Evolutionary conservation across 2,329 filamentous ascomycete species (phyloP).

Genomic region (Monilinia fructicola): DNA sequence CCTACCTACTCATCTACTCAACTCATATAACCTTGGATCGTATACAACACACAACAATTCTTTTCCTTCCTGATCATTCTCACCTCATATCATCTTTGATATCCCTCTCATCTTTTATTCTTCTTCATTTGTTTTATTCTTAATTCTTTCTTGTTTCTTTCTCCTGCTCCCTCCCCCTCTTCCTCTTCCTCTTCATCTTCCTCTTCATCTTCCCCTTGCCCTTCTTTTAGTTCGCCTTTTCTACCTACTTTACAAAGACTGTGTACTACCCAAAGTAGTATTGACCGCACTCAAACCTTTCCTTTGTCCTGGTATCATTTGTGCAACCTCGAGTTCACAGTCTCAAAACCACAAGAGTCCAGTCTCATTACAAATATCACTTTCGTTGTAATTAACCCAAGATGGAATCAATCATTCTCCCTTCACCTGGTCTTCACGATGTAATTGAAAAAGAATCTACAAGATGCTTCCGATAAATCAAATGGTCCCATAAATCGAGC

Average conservation of each 20-base stretch:
- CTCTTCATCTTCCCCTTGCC: neutral
- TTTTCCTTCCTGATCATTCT: no score
- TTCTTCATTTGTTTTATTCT: no score
- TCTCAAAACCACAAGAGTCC: neutral
- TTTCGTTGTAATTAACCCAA: neutral
- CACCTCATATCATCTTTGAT: no score
- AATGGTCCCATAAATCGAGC: neutral
- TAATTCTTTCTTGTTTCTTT: no score
- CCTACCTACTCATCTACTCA: no score
- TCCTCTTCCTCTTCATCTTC: neutral
- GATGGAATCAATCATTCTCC: constrained; percentile 29
- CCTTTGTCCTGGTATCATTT: neutral
- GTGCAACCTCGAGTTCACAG: neutral
- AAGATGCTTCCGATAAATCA: constrained; percentile 18
- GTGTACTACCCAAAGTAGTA: neutral
- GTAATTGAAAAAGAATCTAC: constrained; percentile 14
- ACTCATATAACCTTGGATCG: no score
- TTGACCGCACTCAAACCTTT: neutral
- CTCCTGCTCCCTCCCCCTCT: neutral
- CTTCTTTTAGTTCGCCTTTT: neutral
- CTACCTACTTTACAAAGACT: neutral
- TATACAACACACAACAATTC: no score
- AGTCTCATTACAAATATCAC: neutral
- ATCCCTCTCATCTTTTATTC: no score
- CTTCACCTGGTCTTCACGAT: constrained; percentile 23